Percentiles rank a stretch among this genome's conserved stretches.
Conservation (phyloP, 2,329 filamentous ascomycete species). For the Rhinocladiella similis region DNA sequence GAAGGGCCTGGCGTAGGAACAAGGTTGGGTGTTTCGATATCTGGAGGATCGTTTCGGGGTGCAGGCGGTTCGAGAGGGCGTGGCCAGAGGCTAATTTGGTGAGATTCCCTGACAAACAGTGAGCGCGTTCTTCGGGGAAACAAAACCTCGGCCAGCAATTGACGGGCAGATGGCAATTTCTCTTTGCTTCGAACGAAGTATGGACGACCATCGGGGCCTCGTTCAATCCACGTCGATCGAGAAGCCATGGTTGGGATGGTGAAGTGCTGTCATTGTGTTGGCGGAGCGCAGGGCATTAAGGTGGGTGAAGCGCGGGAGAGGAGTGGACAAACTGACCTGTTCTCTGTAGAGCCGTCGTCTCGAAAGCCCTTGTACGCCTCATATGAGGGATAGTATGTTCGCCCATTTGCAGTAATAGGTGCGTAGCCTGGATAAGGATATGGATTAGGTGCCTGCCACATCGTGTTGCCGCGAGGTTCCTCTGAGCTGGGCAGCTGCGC, state of each 20-base stretch:
- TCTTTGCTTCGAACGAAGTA: slow-evolving; percentile 26
- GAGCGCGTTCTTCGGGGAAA: slow-evolving; percentile 19
- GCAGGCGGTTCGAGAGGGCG: slow-evolving; percentile 6
- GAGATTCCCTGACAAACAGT: slow-evolving; percentile 23
- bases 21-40: background rate
- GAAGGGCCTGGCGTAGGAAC: slow-evolving; percentile 2
- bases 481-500: background rate
- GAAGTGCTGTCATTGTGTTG: slow-evolving; percentile 1
- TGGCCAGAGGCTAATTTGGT: slow-evolving; percentile 3
- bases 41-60: slow-evolving; percentile 5
- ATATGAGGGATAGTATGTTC: slow-evolving; percentile 21
- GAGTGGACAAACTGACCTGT: slow-evolving; percentile 21
- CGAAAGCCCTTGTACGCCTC: slow-evolving; percentile 21
- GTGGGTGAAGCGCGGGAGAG: slow-evolving; percentile 1
- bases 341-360: slow-evolving; percentile 1
- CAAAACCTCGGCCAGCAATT: slow-evolving; percentile 10
- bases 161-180: slow-evolving; percentile 5
- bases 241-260: slow-evolving; percentile 5
- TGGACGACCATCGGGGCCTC: slow-evolving; percentile 21
- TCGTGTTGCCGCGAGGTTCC: slow-evolving; percentile 2
- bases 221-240: slow-evolving; percentile 24
- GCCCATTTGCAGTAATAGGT: slow-evolving; percentile 9
- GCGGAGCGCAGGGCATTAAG: background rate
- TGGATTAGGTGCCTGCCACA: slow-evolving; percentile 16
- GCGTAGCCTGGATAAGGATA: slow-evolving; percentile 1